Evolutionary conservation across 768 basidiomycete species (phyloP), one percentile per base, ranked within the genome.

Genomic region (Daedaleopsis sinensis): DNA sequence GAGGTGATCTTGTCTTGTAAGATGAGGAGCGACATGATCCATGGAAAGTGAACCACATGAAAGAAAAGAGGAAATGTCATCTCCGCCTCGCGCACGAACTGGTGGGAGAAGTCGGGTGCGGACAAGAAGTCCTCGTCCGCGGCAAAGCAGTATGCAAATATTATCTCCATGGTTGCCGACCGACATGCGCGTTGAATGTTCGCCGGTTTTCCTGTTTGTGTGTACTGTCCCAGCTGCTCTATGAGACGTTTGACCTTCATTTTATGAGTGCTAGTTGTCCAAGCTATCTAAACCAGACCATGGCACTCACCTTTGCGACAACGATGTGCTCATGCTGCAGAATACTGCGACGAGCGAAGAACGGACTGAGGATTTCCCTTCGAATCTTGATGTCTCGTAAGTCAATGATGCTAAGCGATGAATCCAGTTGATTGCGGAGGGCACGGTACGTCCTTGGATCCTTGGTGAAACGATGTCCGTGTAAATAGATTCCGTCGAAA

Each of bases 401-500:
- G 1, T 46, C 44, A 19, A 46, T 19, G 44, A 46, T 46, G 47
- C 19, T 19, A 1, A 23, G n/a, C 19, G 47, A 48, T 5, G 55
- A 64, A 32, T 18, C 49, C 64, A 56, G 42, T 55, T 66, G 43
- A n/a, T n/a, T n/a, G 57, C 71, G 15, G 73, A 69, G 23, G 43
- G 63, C 32, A 75, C 53, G 15, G 75, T 73, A 39, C 73, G 72
- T 12, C 72, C 46, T 27, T 59, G 13, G 70, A 73, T 52, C 67
- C 65, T 57, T 76, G 5, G 36, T 18, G 55, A 58, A 64, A 23
- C 63, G 48, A 66, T 68, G 23, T 70, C 66, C 27, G 74, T 62
- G 18, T 68, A 73, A 19, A 71, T 71, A 12, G 72, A 75, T 55
- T 75, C 73, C 76, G 12, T 62, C 44, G 21, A 36, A 65, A 6